Evolutionary conservation across 202 grass and related monocot genomes (phyloP), one percentile per base, ranked within the genome.

Genomic region (Tripidium arundinaceum): DNA sequence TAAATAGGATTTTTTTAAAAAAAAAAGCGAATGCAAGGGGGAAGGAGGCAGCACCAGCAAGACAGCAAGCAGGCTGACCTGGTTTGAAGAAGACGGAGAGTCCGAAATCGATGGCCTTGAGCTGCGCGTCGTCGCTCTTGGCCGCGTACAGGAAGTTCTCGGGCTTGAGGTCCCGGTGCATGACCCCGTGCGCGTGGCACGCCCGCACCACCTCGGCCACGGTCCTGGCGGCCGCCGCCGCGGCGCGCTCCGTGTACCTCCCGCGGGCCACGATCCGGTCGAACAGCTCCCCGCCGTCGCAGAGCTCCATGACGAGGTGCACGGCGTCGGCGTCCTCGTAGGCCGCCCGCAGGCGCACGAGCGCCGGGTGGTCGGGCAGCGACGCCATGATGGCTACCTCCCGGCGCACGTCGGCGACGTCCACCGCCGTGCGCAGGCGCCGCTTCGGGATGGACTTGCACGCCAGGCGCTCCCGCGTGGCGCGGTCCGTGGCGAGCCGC

Each of bases 261-360:
- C 96, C 96, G 70, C 83, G 45, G 1, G 90, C 90, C 1, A 99
- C 80, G 84, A 99, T 99, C 29, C 92, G 90, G 71, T 99, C 96
- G 65, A 99, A 99, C 19, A 99, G 81, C 78, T 99, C 92, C 6
- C 96, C 96, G 10, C 96, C 96, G 46, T 91, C 90, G 74, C 90
- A 99, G 63, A 99, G 92, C 80, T 99, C 96, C 96, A 99, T 99
- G 73, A 93, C 88, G 60, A 99, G 93, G 74, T 99, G 96, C 75
- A 99, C 92, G 66, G 92, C 92, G 52, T 83, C 71, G 0, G 86
- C 82, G 69, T 99, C 96, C 88, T 96, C 92, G 76, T 88, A 99
- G 4, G 92, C 82, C 47, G 88, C 90, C 38, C 84, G 85, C 62
- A 99, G 86, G 19, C 74, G 31, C 28, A 99, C 92, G 78, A 33